These are phyloP conservation scores for Staphylotrichum tortipilum DNA, from an alignment of 495 filamentous ascomycete genomes.

Conservation along the genomic window DNA sequence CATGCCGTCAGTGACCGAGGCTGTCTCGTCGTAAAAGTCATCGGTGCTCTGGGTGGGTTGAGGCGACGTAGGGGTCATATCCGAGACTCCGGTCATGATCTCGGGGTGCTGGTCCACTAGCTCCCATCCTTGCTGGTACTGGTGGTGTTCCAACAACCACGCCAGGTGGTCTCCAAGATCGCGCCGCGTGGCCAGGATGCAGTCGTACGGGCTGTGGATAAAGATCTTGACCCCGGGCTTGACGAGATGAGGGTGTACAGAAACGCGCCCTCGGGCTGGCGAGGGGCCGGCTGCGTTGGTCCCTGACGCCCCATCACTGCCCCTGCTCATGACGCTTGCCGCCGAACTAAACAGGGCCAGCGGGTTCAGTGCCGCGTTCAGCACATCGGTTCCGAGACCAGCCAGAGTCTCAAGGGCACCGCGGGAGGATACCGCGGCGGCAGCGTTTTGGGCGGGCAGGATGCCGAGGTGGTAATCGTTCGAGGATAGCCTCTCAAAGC, in stretches of 20 bases:
- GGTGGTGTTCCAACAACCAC: conserved; percentile 72
- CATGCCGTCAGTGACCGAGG: conserved; percentile 51
- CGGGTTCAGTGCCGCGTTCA: conserved; percentile 79
- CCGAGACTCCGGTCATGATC: conserved; percentile 36
- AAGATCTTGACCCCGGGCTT: conserved; percentile 83
- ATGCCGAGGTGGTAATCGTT: conserved; percentile 87
- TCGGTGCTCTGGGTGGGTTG: conserved; percentile 45
- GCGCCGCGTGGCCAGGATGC: conserved; percentile 74
- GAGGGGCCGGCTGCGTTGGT: conserved; percentile 18
- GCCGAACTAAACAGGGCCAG: conserved; percentile 75
- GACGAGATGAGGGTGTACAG: conserved; percentile 38
- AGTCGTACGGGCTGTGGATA: conserved; percentile 93
- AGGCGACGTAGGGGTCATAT: conserved; percentile 39
- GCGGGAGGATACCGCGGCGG: conserved; percentile 54
- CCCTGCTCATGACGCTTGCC: conserved; percentile 69
- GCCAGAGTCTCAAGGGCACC: conserved; percentile 60
- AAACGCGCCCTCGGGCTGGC: conserved; percentile 21
- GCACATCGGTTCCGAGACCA: conserved; percentile 51
- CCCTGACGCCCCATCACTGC: conserved; percentile 42
- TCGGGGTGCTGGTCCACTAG: conserved; percentile 80
- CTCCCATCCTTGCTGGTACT: conserved; percentile 80
- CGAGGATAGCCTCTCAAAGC: conserved; percentile 77
- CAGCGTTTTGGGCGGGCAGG: conserved; percentile 60
- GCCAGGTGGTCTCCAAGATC: conserved; percentile 74
- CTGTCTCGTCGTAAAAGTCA: conserved; percentile 73